Evolutionary conservation across 495 filamentous ascomycete genomes (phyloP).

Genomic region (Usnea hakonensis): DNA sequence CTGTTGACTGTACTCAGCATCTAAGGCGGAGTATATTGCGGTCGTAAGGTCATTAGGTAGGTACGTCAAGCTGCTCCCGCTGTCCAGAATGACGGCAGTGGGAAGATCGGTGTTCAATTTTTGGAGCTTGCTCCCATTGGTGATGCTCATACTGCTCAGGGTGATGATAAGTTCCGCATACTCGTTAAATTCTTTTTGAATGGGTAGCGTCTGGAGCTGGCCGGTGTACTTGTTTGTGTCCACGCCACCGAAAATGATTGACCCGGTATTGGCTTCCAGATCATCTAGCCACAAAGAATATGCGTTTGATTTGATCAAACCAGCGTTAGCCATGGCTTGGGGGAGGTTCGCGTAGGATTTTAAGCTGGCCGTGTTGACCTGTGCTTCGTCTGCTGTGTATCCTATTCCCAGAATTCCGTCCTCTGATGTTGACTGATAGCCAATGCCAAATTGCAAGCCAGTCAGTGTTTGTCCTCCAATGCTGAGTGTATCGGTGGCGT

Average conservation of each 20-base stretch:
- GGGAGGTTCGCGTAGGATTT: constrained; percentile 72
- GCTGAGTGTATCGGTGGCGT: constrained; percentile 67
- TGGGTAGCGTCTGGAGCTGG: constrained; percentile 63
- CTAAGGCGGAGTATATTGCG: constrained; percentile 55
- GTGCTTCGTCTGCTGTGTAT: constrained; percentile 76
- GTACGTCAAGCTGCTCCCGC: constrained; percentile 85
- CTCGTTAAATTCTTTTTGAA: constrained; percentile 50
- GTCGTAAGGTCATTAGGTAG: constrained; percentile 63
- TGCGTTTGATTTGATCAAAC: constrained; percentile 67
- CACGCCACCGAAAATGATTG: constrained; percentile 87
- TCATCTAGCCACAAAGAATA: constrained; percentile 61
- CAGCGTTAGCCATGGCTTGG: constrained; percentile 59
- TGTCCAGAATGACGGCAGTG: constrained; percentile 71
- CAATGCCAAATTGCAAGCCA: constrained; percentile 78
- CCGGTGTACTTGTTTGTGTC: constrained; percentile 74
- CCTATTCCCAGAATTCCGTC: constrained; percentile 89
- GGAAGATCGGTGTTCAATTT: constrained; percentile 44
- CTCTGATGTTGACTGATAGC: constrained; percentile 59
- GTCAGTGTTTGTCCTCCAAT: constrained; percentile 56
- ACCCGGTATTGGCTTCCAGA: constrained; percentile 59
- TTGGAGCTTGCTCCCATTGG: constrained; percentile 35
- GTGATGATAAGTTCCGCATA: constrained; percentile 78
- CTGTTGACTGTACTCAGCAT: constrained; percentile 52
- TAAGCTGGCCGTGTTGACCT: constrained; percentile 53
- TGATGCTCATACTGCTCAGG: constrained; percentile 54